Evolutionary conservation across 2,329 filamentous ascomycete species (phyloP).

Genomic region (Ceratocystis variospora): DNA sequence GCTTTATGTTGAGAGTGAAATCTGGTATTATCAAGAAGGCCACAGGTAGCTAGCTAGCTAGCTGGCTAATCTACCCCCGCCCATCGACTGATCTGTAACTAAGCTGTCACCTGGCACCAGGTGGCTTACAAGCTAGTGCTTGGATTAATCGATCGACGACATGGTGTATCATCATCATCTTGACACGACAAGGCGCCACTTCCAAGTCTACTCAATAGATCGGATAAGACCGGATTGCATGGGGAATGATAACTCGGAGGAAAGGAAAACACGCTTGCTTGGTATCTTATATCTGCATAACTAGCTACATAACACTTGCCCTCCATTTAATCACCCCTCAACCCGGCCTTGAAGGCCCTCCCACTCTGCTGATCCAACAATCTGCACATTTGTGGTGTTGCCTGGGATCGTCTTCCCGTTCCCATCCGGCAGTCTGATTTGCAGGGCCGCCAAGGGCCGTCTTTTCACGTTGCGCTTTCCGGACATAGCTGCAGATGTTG

Average conservation of each 20-base stretch:
- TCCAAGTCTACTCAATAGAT: not conserved
- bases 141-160: too few species aligned
- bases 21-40: not conserved
- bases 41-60: not conserved
- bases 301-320: constrained; percentile 15
- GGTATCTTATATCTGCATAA: constrained; percentile 7
- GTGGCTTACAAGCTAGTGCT: too few species aligned
- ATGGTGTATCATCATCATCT: not conserved
- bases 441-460: constrained; percentile 34
- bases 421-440: constrained; percentile 35
- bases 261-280: constrained; percentile 9
- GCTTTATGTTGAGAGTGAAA: not conserved
- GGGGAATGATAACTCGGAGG: too few species aligned
- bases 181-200: not conserved
- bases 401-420: constrained; percentile 33
- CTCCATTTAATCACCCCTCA: constrained; percentile 16
- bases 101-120: too few species aligned
- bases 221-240: too few species aligned
- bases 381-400: constrained; percentile 32
- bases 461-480: constrained; percentile 20
- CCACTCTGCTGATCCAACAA: constrained; percentile 43
- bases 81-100: too few species aligned
- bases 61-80: not conserved
- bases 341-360: constrained; percentile 38
- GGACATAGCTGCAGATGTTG: constrained; percentile 13